Base-by-base conservation (phyloP, 495 filamentous ascomycete species). In the Margaritispora aquatica region DNA sequence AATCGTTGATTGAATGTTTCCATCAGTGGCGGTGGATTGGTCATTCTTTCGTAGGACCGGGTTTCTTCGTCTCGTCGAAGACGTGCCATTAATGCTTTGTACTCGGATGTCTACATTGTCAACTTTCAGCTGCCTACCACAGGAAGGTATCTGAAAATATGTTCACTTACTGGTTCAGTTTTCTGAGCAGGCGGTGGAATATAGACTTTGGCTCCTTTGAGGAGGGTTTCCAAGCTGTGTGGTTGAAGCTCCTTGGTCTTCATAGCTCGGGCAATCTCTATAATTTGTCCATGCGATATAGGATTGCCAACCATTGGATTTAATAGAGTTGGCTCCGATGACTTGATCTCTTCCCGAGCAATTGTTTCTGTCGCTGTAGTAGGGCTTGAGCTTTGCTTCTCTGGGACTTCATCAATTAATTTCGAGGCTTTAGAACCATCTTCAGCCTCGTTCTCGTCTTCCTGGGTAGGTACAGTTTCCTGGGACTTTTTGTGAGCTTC, bases 91-190 rank as follows among this genome's bases (percentile, higher is more conserved):
- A 94, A 73, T 8, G 84, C 89, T 72, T 92, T 89, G 74, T 94
- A 97, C 77, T 95, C 90, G 8, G 87, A 74, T 11, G 82, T 88
- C 90, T 97, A n/a, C n/a, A n/a, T n/a, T n/a, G n/a, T n/a, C n/a
- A n/a, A n/a, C n/a, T n/a, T n/a, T n/a, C n/a, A n/a, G n/a, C n/a
- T n/a, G n/a, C n/a, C n/a, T n/a, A n/a, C n/a, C n/a, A n/a, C n/a
- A n/a, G n/a, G n/a, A n/a, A n/a, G n/a, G n/a, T n/a, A n/a, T n/a
- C n/a, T n/a, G n/a, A n/a, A n/a, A n/a, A n/a, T n/a, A n/a, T n/a
- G n/a, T n/a, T n/a, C 17, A 69, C 83, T 63, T 75, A 95, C 92
- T 2, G 88, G 89, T 64, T 93, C 85, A 8, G 83, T 80, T 68
- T 90, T 96, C 21, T 84, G 82, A 3, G 85, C 82, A 26, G 89